Evolutionary conservation across 176 grass and related monocot genomes (phyloP).

Genomic region (Cocos nucifera): DNA sequence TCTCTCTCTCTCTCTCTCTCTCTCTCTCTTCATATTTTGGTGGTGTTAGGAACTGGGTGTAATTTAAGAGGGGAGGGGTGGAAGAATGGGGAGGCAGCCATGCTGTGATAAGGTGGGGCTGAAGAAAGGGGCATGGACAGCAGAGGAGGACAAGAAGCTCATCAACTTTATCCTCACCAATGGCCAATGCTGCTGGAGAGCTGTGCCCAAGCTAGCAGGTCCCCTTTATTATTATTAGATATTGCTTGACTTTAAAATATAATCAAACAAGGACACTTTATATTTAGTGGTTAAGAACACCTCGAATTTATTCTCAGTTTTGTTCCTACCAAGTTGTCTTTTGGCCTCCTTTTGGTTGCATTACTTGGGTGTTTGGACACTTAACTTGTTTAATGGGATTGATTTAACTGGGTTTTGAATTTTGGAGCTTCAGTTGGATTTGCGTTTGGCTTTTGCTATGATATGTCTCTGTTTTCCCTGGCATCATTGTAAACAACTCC

Average conservation of each 20-base stretch:
- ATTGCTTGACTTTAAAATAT: background rate
- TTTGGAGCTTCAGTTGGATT: no score
- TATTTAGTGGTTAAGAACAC: no score
- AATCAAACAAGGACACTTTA: background rate
- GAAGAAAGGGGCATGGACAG: constrained; percentile 88
- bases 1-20: background rate
- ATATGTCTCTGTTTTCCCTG: no score
- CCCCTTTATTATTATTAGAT: background rate
- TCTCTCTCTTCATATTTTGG: background rate
- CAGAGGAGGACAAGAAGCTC: constrained; percentile 84
- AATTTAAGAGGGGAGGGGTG: background rate
- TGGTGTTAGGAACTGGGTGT: background rate
- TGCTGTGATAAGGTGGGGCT: constrained; percentile 80
- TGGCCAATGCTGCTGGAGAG: constrained; percentile 83
- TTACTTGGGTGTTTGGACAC: no score
- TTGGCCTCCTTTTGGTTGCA: no score
- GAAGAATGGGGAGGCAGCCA: constrained; percentile 75
- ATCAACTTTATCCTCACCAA: constrained; percentile 68
- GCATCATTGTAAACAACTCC: no score
- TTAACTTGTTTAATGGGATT: no score
- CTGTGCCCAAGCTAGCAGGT: constrained; percentile 91
- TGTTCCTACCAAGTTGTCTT: no score
- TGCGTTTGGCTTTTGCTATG: no score
- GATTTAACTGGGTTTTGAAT: no score
- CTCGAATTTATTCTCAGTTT: no score